phyloP scores from a whole-genome alignment of 75 land plant genomes.

The Pseudotsuga menziesii region DNA sequence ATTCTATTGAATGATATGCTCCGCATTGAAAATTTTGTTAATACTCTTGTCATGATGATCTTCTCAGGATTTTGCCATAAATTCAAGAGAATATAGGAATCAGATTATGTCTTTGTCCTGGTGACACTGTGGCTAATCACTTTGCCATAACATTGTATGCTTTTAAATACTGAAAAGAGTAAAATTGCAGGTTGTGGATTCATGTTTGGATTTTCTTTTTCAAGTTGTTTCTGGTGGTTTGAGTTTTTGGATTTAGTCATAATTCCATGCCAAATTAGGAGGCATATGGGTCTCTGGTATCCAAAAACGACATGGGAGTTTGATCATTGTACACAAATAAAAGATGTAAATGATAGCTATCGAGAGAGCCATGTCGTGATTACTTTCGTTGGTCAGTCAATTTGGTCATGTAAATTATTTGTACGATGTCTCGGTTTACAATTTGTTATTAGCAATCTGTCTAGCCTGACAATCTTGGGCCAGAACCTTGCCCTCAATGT shows the following conservation, averaged over 20 bases:
- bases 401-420: conserved; percentile 11
- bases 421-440: not conserved
- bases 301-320: not conserved
- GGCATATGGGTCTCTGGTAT: conserved; percentile 1
- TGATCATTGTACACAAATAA: not conserved
- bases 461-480: too few species aligned
- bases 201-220: conserved; percentile 9
- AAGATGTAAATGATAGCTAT: conserved; percentile 2
- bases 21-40: not conserved
- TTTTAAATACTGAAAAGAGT: too few species aligned
- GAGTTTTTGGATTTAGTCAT: conserved; percentile 6
- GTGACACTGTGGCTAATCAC: too few species aligned
- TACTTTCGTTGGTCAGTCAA: not conserved
- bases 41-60: not conserved
- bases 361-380: not conserved
- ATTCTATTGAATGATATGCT: conserved; percentile 7
- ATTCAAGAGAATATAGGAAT: too few species aligned
- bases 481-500: too few species aligned
- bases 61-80: not conserved
- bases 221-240: conserved; percentile 11
- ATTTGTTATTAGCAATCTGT: conserved; percentile 1
- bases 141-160: too few species aligned
- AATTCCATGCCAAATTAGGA: conserved; percentile 4
- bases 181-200: not conserved
- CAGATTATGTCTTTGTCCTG: too few species aligned